Evolutionary conservation across 768 basidiomycete genomes (phyloP).

Genomic region (Phlegmacium glaucopus): DNA sequence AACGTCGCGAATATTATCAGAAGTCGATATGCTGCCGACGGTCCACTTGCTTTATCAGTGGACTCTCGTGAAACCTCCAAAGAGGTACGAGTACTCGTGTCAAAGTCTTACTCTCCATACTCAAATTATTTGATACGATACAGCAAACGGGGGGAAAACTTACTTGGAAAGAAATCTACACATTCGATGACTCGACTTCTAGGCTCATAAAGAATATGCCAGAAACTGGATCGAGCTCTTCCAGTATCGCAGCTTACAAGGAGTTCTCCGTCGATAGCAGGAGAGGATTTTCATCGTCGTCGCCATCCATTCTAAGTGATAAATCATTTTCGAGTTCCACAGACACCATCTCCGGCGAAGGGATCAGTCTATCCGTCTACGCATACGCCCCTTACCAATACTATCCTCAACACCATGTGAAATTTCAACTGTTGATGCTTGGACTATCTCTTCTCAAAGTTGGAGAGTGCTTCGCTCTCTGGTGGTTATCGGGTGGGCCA

Average conservation of each 20-base stretch:
- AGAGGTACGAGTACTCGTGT: neutral
- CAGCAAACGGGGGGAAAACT: neutral
- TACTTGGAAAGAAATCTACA: constrained; percentile 20
- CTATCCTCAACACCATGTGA: constrained; percentile 1
- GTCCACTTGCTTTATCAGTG: constrained; percentile 8
- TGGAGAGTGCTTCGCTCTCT: constrained; percentile 15
- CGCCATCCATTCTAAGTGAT: too few relatives aligned
- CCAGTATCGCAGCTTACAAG: neutral
- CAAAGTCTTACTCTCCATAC: neutral
- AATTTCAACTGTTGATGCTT: constrained; percentile 5
- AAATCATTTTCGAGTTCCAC: too few relatives aligned
- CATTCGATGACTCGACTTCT: constrained; percentile 18
- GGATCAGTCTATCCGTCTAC: constrained; percentile 2
- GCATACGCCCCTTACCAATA: constrained; percentile 13
- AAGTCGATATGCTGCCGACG: constrained; percentile 5
- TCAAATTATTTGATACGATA: neutral
- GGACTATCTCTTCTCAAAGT: constrained; percentile 15
- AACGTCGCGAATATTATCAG: neutral
- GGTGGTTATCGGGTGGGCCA: constrained; percentile 1
- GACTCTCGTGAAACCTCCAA: neutral
- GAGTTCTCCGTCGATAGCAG: too few relatives aligned
- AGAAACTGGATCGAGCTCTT: constrained; percentile 8
- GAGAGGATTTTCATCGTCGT: too few relatives aligned
- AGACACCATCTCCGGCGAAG: neutral
- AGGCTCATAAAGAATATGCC: constrained; percentile 14